A percentile compares a stretch with the other conserved stretches of the same genome.
phyloP scores from a whole-genome alignment of 257 asterid genomes.

The Lycium barbarum region DNA sequence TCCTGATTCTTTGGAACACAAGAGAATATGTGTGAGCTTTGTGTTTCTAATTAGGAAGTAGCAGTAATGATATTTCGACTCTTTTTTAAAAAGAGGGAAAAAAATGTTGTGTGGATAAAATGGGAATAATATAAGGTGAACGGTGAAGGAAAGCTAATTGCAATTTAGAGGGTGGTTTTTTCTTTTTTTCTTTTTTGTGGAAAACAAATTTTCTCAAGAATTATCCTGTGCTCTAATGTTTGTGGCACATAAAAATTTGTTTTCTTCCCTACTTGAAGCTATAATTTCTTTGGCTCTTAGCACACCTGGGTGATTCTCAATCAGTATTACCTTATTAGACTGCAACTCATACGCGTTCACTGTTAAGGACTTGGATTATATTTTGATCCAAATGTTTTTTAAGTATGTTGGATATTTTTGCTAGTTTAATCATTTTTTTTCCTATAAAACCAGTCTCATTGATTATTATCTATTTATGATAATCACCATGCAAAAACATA shows the following conservation, averaged over 20 bases:
- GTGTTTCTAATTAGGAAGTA: neutral
- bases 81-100: neutral
- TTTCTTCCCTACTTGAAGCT: neutral
- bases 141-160: neutral
- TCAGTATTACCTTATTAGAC: neutral
- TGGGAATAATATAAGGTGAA: conserved; percentile 11
- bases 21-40: neutral
- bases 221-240: conserved; percentile 51
- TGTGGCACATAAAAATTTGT: conserved; percentile 62
- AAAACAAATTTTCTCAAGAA: conserved; percentile 44
- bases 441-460: neutral
- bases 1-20: neutral
- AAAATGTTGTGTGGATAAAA: neutral
- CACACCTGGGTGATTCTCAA: neutral
- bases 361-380: neutral
- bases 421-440: neutral
- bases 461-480: neutral
- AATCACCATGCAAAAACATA: neutral
- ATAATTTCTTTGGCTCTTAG: conserved; percentile 17
- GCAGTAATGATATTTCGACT: neutral
- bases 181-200: conserved; percentile 20
- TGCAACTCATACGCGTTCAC: neutral
- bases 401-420: neutral
- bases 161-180: neutral
- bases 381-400: neutral